Conservation (phyloP, 495 filamentous ascomycete species). For the Hypomontagnella monticulosa region DNA sequence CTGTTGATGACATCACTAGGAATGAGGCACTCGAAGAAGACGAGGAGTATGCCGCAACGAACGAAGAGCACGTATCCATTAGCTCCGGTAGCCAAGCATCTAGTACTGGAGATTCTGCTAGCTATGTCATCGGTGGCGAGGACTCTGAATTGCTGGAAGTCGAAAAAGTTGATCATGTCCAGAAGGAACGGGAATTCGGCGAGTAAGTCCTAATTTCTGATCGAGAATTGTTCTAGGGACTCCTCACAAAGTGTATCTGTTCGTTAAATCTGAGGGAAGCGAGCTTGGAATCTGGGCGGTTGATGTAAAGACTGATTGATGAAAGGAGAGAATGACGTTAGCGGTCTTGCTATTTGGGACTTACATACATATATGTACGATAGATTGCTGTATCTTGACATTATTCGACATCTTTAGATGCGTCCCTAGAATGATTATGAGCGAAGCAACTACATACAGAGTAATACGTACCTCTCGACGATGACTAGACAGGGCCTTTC, state of each 20-base stretch:
- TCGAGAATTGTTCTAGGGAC: background rate
- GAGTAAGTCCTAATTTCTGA: background rate
- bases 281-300: too few species aligned
- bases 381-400: background rate
- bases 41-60: background rate
- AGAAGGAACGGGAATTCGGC: background rate
- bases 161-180: background rate
- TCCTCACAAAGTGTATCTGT: background rate
- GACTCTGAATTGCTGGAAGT: background rate
- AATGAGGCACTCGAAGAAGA: background rate
- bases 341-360: too few species aligned
- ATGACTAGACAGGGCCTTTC: too few species aligned
- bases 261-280: too few species aligned
- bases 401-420: background rate
- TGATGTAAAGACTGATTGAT: too few species aligned
- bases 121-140: background rate
- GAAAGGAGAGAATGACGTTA: too few species aligned
- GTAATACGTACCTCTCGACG: too few species aligned
- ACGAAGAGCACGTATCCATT: background rate
- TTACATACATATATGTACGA: background rate
- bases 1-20: background rate
- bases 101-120: constrained; percentile 7
- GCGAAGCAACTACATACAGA: too few species aligned
- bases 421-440: background rate
- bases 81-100: background rate